A percentile compares a stretch with the other conserved stretches of the same genome.
Conservation (phyloP, 1,139 yeast genomes). For the Scheffersomyces lignicola region DNA sequence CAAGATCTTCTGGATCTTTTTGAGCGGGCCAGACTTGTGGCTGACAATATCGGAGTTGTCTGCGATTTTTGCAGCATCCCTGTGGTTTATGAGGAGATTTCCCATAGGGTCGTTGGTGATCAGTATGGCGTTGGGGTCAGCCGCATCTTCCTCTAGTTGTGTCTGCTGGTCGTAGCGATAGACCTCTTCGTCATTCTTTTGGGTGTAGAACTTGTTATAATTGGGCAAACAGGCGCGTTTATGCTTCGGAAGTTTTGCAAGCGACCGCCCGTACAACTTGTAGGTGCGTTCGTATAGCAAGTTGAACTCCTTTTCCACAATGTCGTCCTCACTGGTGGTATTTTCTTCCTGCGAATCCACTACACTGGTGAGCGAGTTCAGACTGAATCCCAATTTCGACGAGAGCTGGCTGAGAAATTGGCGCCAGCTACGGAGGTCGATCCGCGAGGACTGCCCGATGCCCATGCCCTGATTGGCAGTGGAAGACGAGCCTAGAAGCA, state of each 20-base stretch:
- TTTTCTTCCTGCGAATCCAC: slow-evolving; percentile 16
- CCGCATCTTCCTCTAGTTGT: slow-evolving; percentile 28
- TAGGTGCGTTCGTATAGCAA: slow-evolving; percentile 41
- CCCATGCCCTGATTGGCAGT: slow-evolving; percentile 24
- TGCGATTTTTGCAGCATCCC: slow-evolving; percentile 7
- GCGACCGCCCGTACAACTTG: slow-evolving; percentile 39
- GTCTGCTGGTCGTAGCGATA: slow-evolving; percentile 22
- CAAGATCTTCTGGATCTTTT: slow-evolving; percentile 53
- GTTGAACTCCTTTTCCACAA: slow-evolving; percentile 36
- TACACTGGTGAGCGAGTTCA: slow-evolving; percentile 32
- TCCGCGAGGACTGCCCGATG: slow-evolving; percentile 14
- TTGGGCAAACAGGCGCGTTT: slow-evolving; percentile 48
- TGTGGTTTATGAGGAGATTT: slow-evolving; percentile 40
- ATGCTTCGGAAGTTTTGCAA: slow-evolving; percentile 36
- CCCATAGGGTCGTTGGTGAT: slow-evolving; percentile 48
- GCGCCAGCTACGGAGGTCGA: slow-evolving; percentile 41
- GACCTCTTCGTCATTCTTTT: slow-evolving; percentile 12
- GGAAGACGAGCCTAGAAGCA: slow-evolving; percentile 27
- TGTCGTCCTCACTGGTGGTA: slow-evolving; percentile 16
- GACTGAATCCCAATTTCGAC: slow-evolving; percentile 38
- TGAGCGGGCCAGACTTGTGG: slow-evolving; percentile 32
- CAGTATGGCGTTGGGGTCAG: slow-evolving; percentile 37
- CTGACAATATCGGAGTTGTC: slow-evolving; percentile 26
- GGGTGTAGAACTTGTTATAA: slow-evolving; percentile 33
- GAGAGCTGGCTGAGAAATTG: slow-evolving; percentile 37